Base-by-base conservation (phyloP, 768 basidiomycete genomes). In the Auriscalpium vulgare region DNA sequence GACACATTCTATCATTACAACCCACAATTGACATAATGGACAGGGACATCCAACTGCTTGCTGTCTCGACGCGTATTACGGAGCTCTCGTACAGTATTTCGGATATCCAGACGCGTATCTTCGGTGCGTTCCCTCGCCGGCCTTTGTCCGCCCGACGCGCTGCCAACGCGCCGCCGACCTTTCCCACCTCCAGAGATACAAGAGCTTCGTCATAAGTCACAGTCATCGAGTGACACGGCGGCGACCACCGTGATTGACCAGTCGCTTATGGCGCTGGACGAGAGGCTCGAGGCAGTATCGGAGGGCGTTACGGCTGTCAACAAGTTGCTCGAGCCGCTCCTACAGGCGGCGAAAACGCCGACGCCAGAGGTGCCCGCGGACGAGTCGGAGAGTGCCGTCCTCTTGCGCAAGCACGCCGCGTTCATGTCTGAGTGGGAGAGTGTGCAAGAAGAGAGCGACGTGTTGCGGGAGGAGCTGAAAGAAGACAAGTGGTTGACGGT, bases 401-500 rank as follows among this genome's bases (percentile, higher is more conserved):
- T 91, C 40, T 71, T 88, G 47, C 79, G 85, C 56, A 94, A 95
- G 66, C 85, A 92, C 66, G 78, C 82, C 13, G 77, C 85, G 10
- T 72, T 95, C 51, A 63, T 83, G 35, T 68, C 74, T 10, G 93
- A 95, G 43, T 97, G 93, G 94, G 84, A 88, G 57, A 72, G 81
- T 10, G 80, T 93, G 10, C 85, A 87, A 66, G 81, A 82, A 54
- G 88, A 92, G 63, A 88, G 86, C 54, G 85, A 88, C 46, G 82
- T 86, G 29, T 71, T 97, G 56, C 78, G 87, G 59, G 92, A 95
- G 65, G 97, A 99, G 71, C 75, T 98, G 60, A 94, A 91, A 72
- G 95, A 97, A 70, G 95, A 97, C 71, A 95, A 95, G 64, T 97
- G 92, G 91, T 78, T 98, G 63, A 88, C 88, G 10, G 91, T 97